phyloP scores from a whole-genome alignment of 495 filamentous ascomycete genomes.

The Achaetomiella virescens region DNA sequence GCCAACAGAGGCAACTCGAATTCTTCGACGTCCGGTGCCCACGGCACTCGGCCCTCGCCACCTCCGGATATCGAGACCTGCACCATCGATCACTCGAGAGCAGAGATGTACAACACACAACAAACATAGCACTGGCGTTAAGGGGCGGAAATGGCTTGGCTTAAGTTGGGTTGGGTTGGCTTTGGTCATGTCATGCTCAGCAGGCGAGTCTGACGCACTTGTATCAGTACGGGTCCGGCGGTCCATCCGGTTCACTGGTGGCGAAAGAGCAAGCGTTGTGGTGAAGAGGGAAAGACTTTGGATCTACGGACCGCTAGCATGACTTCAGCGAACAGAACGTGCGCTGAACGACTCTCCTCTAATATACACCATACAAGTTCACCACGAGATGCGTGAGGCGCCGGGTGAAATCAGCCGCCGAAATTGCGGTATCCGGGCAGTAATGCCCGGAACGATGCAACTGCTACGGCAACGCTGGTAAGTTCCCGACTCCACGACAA shows the following conservation, averaged over 20 bases:
- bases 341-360: conserved; percentile 4
- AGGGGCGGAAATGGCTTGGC: neutral
- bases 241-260: too few species aligned
- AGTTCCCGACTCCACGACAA: too few species aligned
- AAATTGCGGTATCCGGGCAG: too few species aligned
- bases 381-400: too few species aligned
- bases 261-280: neutral
- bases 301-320: neutral
- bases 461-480: too few species aligned
- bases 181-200: neutral
- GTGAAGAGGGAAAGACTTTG: neutral
- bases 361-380: conserved; percentile 8
- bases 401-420: too few species aligned
- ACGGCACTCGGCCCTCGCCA: too few species aligned
- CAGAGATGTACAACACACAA: conserved; percentile 9
- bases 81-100: neutral
- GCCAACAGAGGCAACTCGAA: too few species aligned
- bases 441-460: too few species aligned
- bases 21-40: too few species aligned
- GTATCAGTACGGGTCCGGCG: too few species aligned
- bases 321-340: neutral
- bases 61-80: too few species aligned
- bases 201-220: neutral
- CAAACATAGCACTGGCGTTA: conserved; percentile 13
- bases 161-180: conserved; percentile 2